A percentile compares a stretch with the other conserved stretches of the same genome.
Evolutionary conservation across 352 stramenopile genomes (phyloP).

Genomic region (Nothophytophthora sp.): DNA sequence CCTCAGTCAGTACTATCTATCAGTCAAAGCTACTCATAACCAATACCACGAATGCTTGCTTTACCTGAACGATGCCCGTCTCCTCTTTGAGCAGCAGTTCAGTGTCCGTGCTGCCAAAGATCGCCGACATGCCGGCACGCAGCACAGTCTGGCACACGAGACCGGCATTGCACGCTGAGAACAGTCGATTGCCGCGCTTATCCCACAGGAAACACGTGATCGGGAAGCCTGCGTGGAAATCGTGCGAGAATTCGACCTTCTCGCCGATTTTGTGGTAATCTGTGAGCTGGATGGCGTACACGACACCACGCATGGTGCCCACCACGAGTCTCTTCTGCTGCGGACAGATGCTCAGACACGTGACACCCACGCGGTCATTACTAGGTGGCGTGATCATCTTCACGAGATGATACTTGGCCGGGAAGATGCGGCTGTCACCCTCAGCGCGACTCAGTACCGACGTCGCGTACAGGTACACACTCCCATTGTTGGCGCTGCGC

Average conservation of each 20-base stretch:
- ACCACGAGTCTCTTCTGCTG: slow-evolving; percentile 81
- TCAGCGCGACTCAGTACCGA: slow-evolving; percentile 41
- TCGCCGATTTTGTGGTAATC: slow-evolving; percentile 90
- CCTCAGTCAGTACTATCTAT: neutral
- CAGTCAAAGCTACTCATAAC: neutral
- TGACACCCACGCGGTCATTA: slow-evolving; percentile 70
- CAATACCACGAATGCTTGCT: neutral
- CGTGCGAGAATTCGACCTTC: slow-evolving; percentile 87
- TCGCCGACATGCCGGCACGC: slow-evolving; percentile 76
- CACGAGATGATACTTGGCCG: slow-evolving; percentile 81
- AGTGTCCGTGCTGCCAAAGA: slow-evolving; percentile 83
- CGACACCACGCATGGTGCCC: slow-evolving; percentile 72
- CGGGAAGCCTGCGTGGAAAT: slow-evolving; percentile 80
- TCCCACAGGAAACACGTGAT: slow-evolving; percentile 88
- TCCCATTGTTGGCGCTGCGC: slow-evolving; percentile 75
- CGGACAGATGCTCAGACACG: slow-evolving; percentile 81
- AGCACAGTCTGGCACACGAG: slow-evolving; percentile 80
- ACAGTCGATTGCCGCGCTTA: slow-evolving; percentile 62
- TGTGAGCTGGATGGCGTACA: slow-evolving; percentile 79
- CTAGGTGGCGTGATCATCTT: slow-evolving; percentile 83
- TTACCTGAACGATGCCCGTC: slow-evolving; percentile 79
- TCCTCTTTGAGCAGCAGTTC: slow-evolving; percentile 88
- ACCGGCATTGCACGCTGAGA: slow-evolving; percentile 78
- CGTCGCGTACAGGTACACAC: slow-evolving; percentile 82
- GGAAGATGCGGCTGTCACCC: slow-evolving; percentile 24